Evolutionary conservation across 257 asterid genomes (phyloP), one percentile per base, ranked within the genome.

Genomic region (Jasminum sambac): DNA sequence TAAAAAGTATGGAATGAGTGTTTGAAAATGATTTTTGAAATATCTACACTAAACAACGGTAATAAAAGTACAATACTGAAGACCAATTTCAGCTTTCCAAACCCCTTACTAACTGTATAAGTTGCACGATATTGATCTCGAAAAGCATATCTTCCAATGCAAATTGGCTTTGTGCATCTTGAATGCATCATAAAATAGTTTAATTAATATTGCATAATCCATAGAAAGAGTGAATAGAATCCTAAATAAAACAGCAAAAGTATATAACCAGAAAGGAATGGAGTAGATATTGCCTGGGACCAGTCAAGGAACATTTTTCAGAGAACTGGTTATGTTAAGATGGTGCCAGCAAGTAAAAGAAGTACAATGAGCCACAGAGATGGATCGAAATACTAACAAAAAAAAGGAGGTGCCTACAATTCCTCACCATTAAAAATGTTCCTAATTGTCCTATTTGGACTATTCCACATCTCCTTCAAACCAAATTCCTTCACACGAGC

Each of bases 41-140:
- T n/a, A n/a, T n/a, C n/a, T n/a, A n/a, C n/a, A n/a, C n/a, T n/a
- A n/a, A n/a, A n/a, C n/a, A n/a, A n/a, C n/a, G n/a, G n/a, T n/a
- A n/a, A 30, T 46, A 41, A 63, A 8, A 72, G 73, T 30, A 42
- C 64, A 68, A 64, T 88, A 95, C 99, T 97, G 79, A 95, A 95
- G 55, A 95, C 92, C 83, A 95, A 52, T 82, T 91, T 95, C 66
- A 95, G 95, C 86, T 89, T 90, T 72, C 99, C 99, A 70, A 97
- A 73, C 84, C 96, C 98, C 79, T 91, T 84, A 66, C 89, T 88
- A 17, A 95, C 96, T 67, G 97, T 37, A 84, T 95, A 98, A 21
- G 99, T 91, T 68, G 99, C 99, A 76, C 90, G 77, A 86, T 95
- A 91, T 78, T 95, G 99, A 79, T 95, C 99, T 43, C 97, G 98